phyloP scores from a whole-genome alignment of 768 basidiomycete species.

The Tulasnella sp. region DNA sequence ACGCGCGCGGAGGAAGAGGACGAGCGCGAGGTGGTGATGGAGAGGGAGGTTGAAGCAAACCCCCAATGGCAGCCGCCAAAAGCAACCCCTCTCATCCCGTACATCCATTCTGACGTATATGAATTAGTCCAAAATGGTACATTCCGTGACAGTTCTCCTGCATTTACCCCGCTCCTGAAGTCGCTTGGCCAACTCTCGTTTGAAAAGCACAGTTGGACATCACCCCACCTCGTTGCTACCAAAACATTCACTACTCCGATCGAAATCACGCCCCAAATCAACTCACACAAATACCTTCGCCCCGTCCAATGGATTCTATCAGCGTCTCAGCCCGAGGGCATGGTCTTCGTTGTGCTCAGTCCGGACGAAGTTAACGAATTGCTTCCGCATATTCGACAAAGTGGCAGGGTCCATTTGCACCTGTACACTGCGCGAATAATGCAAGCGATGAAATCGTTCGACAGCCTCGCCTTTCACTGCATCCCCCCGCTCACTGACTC shows the following conservation, averaged over 20 bases:
- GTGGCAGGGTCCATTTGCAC: conserved; percentile 14
- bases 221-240: not conserved
- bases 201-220: not conserved
- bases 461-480: conserved; percentile 27
- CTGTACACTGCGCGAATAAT: conserved; percentile 2
- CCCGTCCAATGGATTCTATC: conserved; percentile 35
- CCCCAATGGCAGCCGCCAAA: not conserved
- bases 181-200: conserved; percentile 19
- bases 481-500: conserved; percentile 22
- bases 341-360: conserved; percentile 31
- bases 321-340: conserved; percentile 13
- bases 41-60: not conserved
- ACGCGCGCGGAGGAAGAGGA: conserved; percentile 14
- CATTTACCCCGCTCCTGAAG: conserved; percentile 6
- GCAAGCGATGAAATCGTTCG: conserved; percentile 20
- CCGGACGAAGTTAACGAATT: conserved; percentile 30
- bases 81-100: not conserved
- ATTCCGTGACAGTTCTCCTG: conserved; percentile 14
- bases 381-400: conserved; percentile 28
- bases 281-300: conserved; percentile 24
- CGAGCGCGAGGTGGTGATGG: conserved; percentile 20
- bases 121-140: conserved; percentile 25
- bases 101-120: conserved; percentile 22
- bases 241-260: not conserved
- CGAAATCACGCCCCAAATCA: not conserved